Conservation (phyloP, 2,329 filamentous ascomycete species). For the Periconia sp. region DNA sequence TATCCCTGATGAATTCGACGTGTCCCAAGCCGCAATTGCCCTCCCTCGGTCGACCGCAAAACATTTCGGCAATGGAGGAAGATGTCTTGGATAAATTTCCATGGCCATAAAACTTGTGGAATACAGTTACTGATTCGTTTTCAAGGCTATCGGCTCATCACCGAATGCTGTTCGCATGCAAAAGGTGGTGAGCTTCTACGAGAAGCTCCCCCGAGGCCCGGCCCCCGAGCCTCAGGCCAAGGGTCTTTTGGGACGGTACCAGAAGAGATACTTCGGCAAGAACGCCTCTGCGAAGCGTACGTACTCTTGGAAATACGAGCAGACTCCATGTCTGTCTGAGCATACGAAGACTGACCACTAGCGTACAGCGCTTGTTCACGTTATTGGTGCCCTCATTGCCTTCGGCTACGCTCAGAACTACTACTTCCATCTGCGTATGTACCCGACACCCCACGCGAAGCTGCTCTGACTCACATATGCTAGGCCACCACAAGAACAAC, state of each 20-base stretch:
- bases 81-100: slow-evolving; percentile 1
- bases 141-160: slow-evolving; percentile 88
- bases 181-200: slow-evolving; percentile 97
- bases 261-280: slow-evolving; percentile 88
- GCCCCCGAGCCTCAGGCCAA: slow-evolving; percentile 83
- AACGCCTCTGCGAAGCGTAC: slow-evolving; percentile 87
- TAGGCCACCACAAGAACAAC: slow-evolving; percentile 99
- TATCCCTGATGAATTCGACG: slow-evolving; percentile 16
- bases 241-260: slow-evolving; percentile 87
- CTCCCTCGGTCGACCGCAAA: slow-evolving; percentile 22
- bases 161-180: slow-evolving; percentile 98
- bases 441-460: slow-evolving; percentile 11
- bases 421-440: slow-evolving; percentile 99
- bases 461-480: slow-evolving; percentile 23
- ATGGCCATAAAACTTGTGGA: background rate
- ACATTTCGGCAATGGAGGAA: slow-evolving; percentile 14
- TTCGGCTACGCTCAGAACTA: slow-evolving; percentile 97
- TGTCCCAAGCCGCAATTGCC: slow-evolving; percentile 10
- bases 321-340: slow-evolving; percentile 15
- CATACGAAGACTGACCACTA: slow-evolving; percentile 24
- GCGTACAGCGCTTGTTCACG: slow-evolving; percentile 80
- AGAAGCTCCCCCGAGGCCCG: slow-evolving; percentile 92
- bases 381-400: slow-evolving; percentile 76
- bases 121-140: slow-evolving; percentile 25
- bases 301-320: slow-evolving; percentile 48